Conservation (phyloP, 2,329 filamentous ascomycete genomes). For the Pseudonectria buxi region DNA sequence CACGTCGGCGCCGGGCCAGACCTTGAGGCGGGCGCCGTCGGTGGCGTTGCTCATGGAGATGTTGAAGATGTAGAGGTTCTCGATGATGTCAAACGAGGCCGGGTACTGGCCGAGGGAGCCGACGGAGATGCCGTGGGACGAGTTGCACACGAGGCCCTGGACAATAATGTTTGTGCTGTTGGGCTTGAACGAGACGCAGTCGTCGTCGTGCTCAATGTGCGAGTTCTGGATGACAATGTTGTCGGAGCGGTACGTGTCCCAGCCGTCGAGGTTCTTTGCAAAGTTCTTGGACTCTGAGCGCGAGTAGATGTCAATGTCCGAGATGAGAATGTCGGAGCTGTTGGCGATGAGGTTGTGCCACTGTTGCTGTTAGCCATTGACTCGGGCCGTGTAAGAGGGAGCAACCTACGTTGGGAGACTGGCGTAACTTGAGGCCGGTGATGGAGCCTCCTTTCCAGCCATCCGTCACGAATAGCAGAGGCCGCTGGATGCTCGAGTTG, state of each 20-base stretch:
- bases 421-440: conserved; percentile 51
- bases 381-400: no score
- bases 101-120: conserved; percentile 62
- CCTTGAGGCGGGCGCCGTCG: conserved; percentile 64
- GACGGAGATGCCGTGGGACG: conserved; percentile 65
- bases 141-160: conserved; percentile 59
- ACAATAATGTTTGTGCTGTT: conserved; percentile 63
- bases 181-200: conserved; percentile 68
- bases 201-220: conserved; percentile 35
- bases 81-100: conserved; percentile 55
- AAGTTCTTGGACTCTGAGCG: conserved; percentile 43
- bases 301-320: conserved; percentile 54
- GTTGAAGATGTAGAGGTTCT: conserved; percentile 58
- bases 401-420: conserved; percentile 37
- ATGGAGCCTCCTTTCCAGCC: conserved; percentile 52
- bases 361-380: conserved; percentile 3
- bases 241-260: conserved; percentile 55
- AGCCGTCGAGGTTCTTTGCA: conserved; percentile 59
- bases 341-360: conserved; percentile 54
- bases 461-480: conserved; percentile 55
- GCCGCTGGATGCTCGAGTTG: conserved; percentile 46
- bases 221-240: conserved; percentile 62
- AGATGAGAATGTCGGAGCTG: conserved; percentile 55
- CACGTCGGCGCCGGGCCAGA: conserved; percentile 50
- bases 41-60: conserved; percentile 49